Conservation (phyloP, 2,329 filamentous ascomycete species). For the Coniochaeta sp. region DNA sequence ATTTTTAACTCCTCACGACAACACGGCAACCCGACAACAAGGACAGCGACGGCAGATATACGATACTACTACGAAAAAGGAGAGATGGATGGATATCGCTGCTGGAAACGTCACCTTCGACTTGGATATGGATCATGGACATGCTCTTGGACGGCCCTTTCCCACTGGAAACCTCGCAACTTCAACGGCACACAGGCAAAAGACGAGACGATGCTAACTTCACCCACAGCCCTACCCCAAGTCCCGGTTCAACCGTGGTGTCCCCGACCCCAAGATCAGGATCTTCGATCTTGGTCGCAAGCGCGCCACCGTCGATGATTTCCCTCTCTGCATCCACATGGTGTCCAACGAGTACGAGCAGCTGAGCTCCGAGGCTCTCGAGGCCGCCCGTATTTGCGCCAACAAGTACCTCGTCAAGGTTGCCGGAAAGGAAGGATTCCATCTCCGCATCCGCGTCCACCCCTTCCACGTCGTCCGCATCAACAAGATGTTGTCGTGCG, state of each 20-base stretch:
- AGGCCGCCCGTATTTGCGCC: slow-evolving; percentile 99
- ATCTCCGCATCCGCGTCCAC: slow-evolving; percentile 79
- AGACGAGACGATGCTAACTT: slow-evolving; percentile 1
- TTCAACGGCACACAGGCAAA: neutral
- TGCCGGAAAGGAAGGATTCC: slow-evolving; percentile 67
- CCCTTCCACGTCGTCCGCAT: slow-evolving; percentile 99
- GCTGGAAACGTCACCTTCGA: neutral
- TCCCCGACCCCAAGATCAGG: slow-evolving; percentile 75
- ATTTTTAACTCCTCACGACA: too few relatives aligned
- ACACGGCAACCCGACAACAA: neutral
- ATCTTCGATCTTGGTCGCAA: slow-evolving; percentile 99
- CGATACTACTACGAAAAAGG: neutral
- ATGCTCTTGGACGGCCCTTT: neutral
- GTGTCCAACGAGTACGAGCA: slow-evolving; percentile 99
- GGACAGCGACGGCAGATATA: neutral
- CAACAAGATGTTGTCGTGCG: slow-evolving; percentile 99
- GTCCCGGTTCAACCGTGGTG: slow-evolving; percentile 99
- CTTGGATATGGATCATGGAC: neutral
- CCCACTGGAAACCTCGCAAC: too few relatives aligned
- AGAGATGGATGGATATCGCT: neutral
- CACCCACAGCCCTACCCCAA: slow-evolving; percentile 81
- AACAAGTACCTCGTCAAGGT: slow-evolving; percentile 90
- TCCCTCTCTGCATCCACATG: slow-evolving; percentile 98
- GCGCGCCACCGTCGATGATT: slow-evolving; percentile 97
- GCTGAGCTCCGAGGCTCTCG: slow-evolving; percentile 97